Evolutionary conservation across 1,284 basidiomycete genomes (phyloP).

Genomic region (Lignosus rhinocerotis): DNA sequence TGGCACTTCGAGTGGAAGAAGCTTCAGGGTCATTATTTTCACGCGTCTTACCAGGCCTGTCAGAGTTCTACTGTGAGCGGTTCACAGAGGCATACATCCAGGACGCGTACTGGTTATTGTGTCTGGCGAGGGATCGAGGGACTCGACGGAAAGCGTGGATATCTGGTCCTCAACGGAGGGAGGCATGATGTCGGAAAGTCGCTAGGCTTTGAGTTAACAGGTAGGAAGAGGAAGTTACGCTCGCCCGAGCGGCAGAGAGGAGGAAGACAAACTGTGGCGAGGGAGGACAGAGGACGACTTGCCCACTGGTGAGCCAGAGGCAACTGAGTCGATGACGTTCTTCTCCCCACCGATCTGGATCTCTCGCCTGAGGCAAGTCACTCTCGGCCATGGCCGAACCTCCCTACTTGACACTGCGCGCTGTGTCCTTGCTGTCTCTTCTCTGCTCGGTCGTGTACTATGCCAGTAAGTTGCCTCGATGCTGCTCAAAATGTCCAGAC

Average conservation of each 20-base stretch:
- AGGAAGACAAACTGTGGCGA: not conserved
- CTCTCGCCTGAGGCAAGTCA: conserved; percentile 2
- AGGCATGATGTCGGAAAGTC: not conserved
- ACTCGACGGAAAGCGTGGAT: conserved; percentile 47
- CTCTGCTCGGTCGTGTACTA: conserved; percentile 30
- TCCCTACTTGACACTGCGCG: conserved; percentile 3
- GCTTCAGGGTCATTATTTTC: conserved; percentile 71
- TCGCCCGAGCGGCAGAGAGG: not conserved
- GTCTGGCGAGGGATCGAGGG: conserved; percentile 62
- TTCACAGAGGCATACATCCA: too few relatives aligned
- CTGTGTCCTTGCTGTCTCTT: not conserved
- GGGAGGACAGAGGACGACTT: not conserved
- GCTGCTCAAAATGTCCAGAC: too few relatives aligned
- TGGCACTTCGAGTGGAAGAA: conserved; percentile 84
- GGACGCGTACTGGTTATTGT: conserved; percentile 62
- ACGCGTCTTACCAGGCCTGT: conserved; percentile 80
- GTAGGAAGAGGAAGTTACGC: not conserved
- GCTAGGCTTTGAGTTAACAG: not conserved
- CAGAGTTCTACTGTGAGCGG: not conserved
- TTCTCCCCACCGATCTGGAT: conserved; percentile 3
- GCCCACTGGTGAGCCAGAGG: not conserved
- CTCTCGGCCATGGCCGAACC: conserved; percentile 10
- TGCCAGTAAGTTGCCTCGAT: conserved; percentile 53
- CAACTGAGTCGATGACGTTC: conserved; percentile 10
- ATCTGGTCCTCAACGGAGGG: conserved; percentile 44